Conservation (phyloP, 2,329 filamentous ascomycete species). For the Pyrenochaeta sp. region DNA sequence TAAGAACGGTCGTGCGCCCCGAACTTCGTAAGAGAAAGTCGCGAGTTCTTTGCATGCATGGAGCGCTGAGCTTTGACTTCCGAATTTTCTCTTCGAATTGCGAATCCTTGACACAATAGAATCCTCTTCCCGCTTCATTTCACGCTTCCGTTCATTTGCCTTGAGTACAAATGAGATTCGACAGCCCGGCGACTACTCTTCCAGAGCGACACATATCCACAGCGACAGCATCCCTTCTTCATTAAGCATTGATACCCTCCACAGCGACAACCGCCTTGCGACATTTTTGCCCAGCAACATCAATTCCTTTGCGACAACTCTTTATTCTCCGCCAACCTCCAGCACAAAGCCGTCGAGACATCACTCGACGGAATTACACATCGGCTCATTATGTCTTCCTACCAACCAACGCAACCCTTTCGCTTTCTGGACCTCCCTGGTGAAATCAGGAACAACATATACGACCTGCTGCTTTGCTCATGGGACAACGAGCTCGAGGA, state of each 20-base stretch:
- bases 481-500: slow-evolving; percentile 31
- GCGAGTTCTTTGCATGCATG: slow-evolving; percentile 19
- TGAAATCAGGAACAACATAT: slow-evolving; percentile 37
- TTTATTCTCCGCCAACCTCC: slow-evolving; percentile 4
- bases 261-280: slow-evolving; percentile 27
- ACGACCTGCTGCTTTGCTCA: slow-evolving; percentile 36
- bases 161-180: slow-evolving; percentile 30
- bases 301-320: slow-evolving; percentile 9
- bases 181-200: slow-evolving; percentile 15
- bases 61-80: slow-evolving; percentile 21
- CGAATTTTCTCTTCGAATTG: slow-evolving; percentile 24
- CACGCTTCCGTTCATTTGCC: slow-evolving; percentile 16
- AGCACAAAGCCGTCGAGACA: background rate
- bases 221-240: slow-evolving; percentile 16
- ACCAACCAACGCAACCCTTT: slow-evolving; percentile 24
- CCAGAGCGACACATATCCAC: slow-evolving; percentile 27
- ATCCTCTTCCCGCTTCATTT: slow-evolving; percentile 22
- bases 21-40: slow-evolving; percentile 18
- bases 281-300: slow-evolving; percentile 16
- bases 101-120: slow-evolving; percentile 30
- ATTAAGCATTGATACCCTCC: slow-evolving; percentile 16
- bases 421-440: slow-evolving; percentile 37
- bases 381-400: slow-evolving; percentile 21
- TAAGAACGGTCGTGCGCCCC: slow-evolving; percentile 34
- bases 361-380: slow-evolving; percentile 1